Evolutionary conservation across 2,329 filamentous ascomycete genomes (phyloP).

Genomic region (Alternaria conjuncta): DNA sequence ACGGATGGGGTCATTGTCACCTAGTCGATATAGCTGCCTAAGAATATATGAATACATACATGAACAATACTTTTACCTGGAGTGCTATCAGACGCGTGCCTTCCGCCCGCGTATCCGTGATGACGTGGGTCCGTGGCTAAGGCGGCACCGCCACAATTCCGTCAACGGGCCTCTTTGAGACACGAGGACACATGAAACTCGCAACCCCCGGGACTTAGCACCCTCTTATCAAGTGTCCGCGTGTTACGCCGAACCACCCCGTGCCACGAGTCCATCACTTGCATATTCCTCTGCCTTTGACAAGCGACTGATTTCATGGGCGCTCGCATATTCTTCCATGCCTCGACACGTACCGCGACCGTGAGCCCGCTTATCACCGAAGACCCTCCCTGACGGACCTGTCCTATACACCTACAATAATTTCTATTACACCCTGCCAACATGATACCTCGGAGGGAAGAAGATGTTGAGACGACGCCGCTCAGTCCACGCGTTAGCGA

Average conservation of each 20-base stretch:
- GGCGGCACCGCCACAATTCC: conserved; percentile 4
- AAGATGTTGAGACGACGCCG: conserved; percentile 26
- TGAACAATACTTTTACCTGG: not conserved
- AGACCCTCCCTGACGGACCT: conserved; percentile 30
- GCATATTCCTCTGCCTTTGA: conserved; percentile 4
- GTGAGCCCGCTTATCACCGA: conserved; percentile 27
- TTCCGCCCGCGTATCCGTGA: conserved; percentile 8
- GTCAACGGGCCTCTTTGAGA: conserved; percentile 18
- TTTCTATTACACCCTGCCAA: not conserved
- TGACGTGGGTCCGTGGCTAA: conserved; percentile 25
- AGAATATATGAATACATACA: conserved; percentile 14
- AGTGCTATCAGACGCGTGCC: not conserved
- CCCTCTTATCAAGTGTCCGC: conserved; percentile 1
- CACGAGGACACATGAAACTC: conserved; percentile 15
- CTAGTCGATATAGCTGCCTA: conserved; percentile 19
- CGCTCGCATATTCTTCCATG: conserved; percentile 26
- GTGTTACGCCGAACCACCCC: conserved; percentile 17
- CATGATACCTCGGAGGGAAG: conserved; percentile 21
- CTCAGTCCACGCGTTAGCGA: conserved; percentile 37
- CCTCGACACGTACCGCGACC: conserved; percentile 32
- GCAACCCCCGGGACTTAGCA: not conserved
- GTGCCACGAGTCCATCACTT: conserved; percentile 5
- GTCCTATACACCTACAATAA: not conserved
- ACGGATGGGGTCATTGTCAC: conserved; percentile 11
- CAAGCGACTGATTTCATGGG: conserved; percentile 29